A percentile compares a stretch with the other conserved stretches of the same genome.
phyloP scores from a whole-genome alignment of 2,329 filamentous ascomycete species.

The Amesomyces nigricolor region DNA sequence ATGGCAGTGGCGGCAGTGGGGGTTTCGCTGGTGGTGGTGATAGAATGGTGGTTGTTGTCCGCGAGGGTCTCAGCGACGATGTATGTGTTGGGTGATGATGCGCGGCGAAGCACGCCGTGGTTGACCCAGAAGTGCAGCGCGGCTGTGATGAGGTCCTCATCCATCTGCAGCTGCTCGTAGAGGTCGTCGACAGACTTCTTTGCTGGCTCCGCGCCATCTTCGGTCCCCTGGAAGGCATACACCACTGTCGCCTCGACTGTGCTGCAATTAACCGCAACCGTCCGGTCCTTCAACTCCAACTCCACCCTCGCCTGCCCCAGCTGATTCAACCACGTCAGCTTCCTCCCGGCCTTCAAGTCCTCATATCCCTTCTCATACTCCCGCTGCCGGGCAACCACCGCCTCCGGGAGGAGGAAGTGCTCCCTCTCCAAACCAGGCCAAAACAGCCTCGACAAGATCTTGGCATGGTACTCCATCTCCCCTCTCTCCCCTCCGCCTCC shows the following conservation, averaged over 20 bases:
- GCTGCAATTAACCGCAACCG: conserved; percentile 63
- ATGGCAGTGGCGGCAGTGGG: conserved; percentile 23
- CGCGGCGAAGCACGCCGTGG: conserved; percentile 58
- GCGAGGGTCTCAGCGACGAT: conserved; percentile 60
- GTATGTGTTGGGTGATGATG: conserved; percentile 47
- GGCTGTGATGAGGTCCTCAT: conserved; percentile 62
- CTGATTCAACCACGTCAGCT: conserved; percentile 81
- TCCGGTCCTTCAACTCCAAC: conserved; percentile 76
- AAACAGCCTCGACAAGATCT: conserved; percentile 86
- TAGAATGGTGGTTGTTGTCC: conserved; percentile 7
- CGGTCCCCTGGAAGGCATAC: conserved; percentile 63
- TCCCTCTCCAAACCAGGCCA: conserved; percentile 80
- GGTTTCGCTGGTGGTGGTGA: conserved; percentile 15
- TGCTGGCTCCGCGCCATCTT: conserved; percentile 33
- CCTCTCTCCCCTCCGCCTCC: conserved; percentile 15
- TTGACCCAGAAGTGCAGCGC: conserved; percentile 68
- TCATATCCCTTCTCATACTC: conserved; percentile 73
- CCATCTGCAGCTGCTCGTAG: conserved; percentile 58
- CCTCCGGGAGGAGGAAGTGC: conserved; percentile 56
- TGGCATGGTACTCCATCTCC: conserved; percentile 56
- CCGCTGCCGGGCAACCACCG: conserved; percentile 56
- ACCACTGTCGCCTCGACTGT: conserved; percentile 88
- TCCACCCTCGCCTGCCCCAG: conserved; percentile 75
- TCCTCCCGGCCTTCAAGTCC: conserved; percentile 72
- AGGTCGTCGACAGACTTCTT: conserved; percentile 49